These are phyloP conservation scores for Trebouxia gelatinosa DNA, from an alignment of 163 green algal species.

Conservation along the genomic window DNA sequence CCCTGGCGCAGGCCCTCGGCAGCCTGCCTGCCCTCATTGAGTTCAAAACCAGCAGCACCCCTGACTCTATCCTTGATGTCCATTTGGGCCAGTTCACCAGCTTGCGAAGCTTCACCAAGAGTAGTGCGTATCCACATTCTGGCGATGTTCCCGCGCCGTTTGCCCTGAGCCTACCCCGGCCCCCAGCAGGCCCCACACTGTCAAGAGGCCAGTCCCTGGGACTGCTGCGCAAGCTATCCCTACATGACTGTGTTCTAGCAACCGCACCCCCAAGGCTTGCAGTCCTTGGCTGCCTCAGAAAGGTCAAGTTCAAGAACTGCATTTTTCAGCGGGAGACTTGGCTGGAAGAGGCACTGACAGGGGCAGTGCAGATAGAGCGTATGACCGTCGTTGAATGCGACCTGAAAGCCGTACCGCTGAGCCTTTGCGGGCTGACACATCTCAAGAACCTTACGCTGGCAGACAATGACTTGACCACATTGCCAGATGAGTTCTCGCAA, in stretches of 20 bases:
- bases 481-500: not conserved
- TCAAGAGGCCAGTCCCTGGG: not conserved
- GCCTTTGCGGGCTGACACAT: not conserved
- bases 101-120: conserved; percentile 3
- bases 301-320: conserved; percentile 27
- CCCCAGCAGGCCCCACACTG: not conserved
- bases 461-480: not conserved
- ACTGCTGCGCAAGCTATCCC: conserved; percentile 9
- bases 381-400: conserved; percentile 12
- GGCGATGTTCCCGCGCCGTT: not conserved
- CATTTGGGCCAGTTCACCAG: not conserved
- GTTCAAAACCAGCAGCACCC: conserved; percentile 3
- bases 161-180: not conserved
- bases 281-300: not conserved
- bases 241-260: conserved; percentile 2
- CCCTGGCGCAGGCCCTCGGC: not conserved
- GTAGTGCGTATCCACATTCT: conserved; percentile 1
- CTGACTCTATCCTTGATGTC: not conserved
- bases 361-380: not conserved
- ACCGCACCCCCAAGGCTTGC: not conserved
- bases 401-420: not conserved
- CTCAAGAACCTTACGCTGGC: conserved; percentile 2
- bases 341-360: conserved; percentile 10
- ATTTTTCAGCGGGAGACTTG: not conserved
- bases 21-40: conserved; percentile 10